Percentiles rank a stretch among this genome's conserved stretches.
These are phyloP conservation scores for Aspergillus fijiensis DNA, from an alignment of 2,329 filamentous ascomycete genomes.

Conservation along the genomic window DNA sequence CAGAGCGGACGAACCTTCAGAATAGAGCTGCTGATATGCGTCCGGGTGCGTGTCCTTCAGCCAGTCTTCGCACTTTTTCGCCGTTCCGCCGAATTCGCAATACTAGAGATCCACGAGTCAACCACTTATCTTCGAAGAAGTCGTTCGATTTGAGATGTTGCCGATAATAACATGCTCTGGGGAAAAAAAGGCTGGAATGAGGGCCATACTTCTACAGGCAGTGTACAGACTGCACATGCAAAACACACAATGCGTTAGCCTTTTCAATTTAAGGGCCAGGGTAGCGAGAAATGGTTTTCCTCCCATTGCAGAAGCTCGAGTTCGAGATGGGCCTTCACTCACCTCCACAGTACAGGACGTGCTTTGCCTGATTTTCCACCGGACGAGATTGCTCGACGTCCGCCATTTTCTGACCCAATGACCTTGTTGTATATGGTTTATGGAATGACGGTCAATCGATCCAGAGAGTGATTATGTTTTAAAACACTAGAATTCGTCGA, in stretches of 20 bases:
- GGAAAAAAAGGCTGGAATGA: background rate
- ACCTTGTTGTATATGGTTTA: background rate
- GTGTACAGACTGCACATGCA: conserved; percentile 55
- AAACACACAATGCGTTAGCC: background rate
- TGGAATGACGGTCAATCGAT: too few relatives aligned
- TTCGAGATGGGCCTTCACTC: conserved; percentile 23
- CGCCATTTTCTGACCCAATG: conserved; percentile 26
- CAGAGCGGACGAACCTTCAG: conserved; percentile 56
- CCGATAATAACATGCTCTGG: background rate
- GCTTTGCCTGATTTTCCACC: conserved; percentile 51
- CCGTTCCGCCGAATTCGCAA: conserved; percentile 96
- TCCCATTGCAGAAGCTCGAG: background rate
- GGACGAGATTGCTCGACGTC: conserved; percentile 35
- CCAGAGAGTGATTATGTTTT: too few relatives aligned
- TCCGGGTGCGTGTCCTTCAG: conserved; percentile 70
- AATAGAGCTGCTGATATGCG: conserved; percentile 80
- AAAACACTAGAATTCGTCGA: background rate
- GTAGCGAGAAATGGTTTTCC: background rate
- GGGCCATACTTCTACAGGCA: conserved; percentile 64
- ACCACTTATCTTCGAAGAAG: background rate
- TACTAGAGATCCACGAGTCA: conserved; percentile 61
- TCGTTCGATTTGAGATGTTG: background rate
- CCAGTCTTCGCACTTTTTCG: conserved; percentile 98
- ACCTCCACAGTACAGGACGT: conserved; percentile 64
- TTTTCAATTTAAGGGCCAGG: background rate